A percentile compares a stretch with the other conserved stretches of the same genome.
These are phyloP conservation scores for Ochromonas danica DNA, from an alignment of 108 stramenopile species.

Conservation along the genomic window DNA sequence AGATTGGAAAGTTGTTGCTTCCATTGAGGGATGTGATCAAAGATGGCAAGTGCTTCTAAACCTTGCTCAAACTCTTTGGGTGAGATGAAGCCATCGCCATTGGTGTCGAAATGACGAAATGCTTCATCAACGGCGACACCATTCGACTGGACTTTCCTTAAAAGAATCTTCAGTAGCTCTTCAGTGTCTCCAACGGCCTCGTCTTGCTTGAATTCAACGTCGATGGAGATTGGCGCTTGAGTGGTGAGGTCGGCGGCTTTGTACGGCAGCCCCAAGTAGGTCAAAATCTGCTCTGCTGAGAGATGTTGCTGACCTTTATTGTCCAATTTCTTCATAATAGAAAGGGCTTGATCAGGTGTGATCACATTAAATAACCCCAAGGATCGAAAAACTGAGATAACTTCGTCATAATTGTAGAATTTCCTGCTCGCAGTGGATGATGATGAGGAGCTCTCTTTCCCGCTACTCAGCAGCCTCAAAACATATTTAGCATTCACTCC, in stretches of 20 bases:
- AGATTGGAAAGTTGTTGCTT: constrained; percentile 40
- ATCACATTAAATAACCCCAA: background rate
- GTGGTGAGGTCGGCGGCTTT: background rate
- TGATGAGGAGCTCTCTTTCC: background rate
- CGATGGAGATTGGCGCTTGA: background rate
- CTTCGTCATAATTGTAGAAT: background rate
- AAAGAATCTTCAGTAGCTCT: background rate
- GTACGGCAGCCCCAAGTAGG: background rate
- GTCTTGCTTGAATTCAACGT: background rate
- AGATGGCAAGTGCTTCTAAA: background rate
- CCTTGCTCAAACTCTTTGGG: constrained; percentile 27
- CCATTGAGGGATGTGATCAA: constrained; percentile 18
- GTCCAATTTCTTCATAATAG: background rate
- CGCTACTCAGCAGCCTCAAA: background rate
- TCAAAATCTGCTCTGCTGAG: background rate
- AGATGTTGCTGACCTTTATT: background rate
- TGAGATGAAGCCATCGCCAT: constrained; percentile 36
- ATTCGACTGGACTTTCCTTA: background rate
- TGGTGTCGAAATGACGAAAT: constrained; percentile 45
- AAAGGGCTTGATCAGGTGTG: background rate
- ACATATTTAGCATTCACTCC: background rate
- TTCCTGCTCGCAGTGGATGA: background rate
- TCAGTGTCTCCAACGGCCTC: background rate
- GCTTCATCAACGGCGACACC: constrained; percentile 32
- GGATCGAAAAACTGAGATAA: background rate